Evolutionary conservation across 225 moss, liverwort and hornwort genomes (phyloP), one percentile per base, ranked within the genome.

Genomic region (Neckera pumila): DNA sequence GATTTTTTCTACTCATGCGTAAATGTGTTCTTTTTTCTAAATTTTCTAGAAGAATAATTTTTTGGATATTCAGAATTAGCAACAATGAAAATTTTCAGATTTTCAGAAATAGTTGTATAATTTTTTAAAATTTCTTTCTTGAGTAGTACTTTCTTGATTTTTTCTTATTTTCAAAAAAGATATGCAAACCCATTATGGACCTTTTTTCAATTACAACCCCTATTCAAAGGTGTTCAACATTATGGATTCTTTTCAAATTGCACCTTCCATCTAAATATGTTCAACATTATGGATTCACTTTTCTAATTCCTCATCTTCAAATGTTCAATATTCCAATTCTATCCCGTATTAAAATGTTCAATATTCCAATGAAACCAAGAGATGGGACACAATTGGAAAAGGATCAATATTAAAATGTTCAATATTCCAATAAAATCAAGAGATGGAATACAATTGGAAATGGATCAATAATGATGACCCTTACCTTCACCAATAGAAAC

Each of bases 311-410:
- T 4, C 30, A 47, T 74, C 14, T 31, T 31, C 15, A 43, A 27
- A 43, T 42, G 12, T 7, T 28, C 6, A 45, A 30, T 17, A 11
- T 47, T 51, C 4, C 33, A 49, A 74, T 30, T 74, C 0, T 1
- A 0, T 1, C 14, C 2, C 30, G 31, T 74, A 8, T 31, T 31
- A 9, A 43, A 27, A 43, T 42, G 12, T 7, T 28, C 6, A 45
- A 30, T 17, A 11, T 47, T 51, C 4, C 33, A 49, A 20, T 20
- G 4, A 18, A 20, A 33, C 12, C 4, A 49, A 19, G 8, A 75
- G 2, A 49, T 0, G 30, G 33, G 12, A 17, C 0, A 1, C 4
- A 21, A 7, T 34, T 42, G 0, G 2, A 34, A 36, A 76, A 53
- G 8, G 36, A 4, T 33, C 20, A 2, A n/a, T 74, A 8, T 31